Evolutionary conservation across 352 stramenopile species (phyloP).

Genomic region (Thalassiosira tumida): DNA sequence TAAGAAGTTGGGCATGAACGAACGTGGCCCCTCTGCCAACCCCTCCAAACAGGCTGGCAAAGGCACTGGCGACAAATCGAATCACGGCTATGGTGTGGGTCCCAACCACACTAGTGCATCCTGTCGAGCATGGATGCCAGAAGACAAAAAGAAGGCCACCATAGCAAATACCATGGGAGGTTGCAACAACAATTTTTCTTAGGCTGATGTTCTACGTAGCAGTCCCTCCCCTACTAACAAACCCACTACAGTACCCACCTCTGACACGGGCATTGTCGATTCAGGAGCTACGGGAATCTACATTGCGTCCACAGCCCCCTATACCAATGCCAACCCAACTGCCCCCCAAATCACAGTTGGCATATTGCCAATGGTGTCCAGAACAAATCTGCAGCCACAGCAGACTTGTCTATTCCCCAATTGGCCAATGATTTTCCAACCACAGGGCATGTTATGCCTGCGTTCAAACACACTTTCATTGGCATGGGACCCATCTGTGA

Average conservation of each 20-base stretch:
- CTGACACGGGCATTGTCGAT: conserved; percentile 8
- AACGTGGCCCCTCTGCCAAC: neutral
- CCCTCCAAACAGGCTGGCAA: neutral
- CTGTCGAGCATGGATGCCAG: neutral
- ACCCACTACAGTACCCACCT: neutral
- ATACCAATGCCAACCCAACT: no score
- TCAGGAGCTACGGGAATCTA: conserved; percentile 5
- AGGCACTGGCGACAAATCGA: conserved; percentile 24
- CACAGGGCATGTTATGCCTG: conserved; percentile 16
- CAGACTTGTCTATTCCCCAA: neutral
- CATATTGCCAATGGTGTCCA: no score
- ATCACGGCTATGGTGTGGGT: neutral
- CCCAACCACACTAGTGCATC: conserved; percentile 32
- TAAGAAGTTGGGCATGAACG: neutral
- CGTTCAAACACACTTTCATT: neutral
- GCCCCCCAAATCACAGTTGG: no score
- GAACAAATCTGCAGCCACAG: neutral
- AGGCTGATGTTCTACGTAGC: neutral
- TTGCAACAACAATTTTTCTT: neutral
- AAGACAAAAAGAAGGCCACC: conserved; percentile 44
- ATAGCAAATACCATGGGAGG: conserved; percentile 33
- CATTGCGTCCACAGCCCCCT: neutral
- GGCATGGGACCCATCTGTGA: conserved; percentile 37
- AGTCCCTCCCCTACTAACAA: neutral
- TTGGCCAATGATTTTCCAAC: neutral